Evolutionary conservation across 139 green algal species (phyloP).

Genomic region (Chlorella sp.): DNA sequence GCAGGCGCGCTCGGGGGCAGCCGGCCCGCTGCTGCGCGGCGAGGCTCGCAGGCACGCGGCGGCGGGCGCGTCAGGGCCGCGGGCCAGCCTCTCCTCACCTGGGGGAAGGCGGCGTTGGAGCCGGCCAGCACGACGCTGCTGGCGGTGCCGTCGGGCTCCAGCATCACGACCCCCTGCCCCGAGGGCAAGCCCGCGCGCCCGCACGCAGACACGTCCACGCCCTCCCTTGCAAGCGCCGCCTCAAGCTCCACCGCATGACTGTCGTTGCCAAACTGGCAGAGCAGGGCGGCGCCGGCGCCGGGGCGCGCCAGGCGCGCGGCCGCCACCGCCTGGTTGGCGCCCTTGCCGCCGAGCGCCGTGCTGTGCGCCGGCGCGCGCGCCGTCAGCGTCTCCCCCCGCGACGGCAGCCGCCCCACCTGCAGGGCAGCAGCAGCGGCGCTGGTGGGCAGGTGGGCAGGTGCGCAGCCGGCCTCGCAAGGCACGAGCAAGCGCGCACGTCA

Average conservation of each 20-base stretch:
- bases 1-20: no score
- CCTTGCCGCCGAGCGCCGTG: slow-evolving; percentile 49
- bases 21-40: no score
- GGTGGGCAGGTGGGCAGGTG: no score
- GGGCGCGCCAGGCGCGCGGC: slow-evolving; percentile 35
- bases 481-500: no score
- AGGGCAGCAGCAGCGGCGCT: no score
- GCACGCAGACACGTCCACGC: slow-evolving; percentile 49
- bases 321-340: slow-evolving; percentile 72
- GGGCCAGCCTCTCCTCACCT: slow-evolving; percentile 19
- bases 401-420: slow-evolving; percentile 36
- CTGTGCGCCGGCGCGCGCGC: slow-evolving; percentile 7
- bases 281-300: slow-evolving; percentile 23
- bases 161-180: slow-evolving; percentile 69
- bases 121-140: slow-evolving; percentile 71
- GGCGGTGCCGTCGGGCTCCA: slow-evolving; percentile 61
- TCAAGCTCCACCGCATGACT: slow-evolving; percentile 38
- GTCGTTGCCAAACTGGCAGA: slow-evolving; percentile 63
- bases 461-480: no score
- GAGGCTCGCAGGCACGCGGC: no score
- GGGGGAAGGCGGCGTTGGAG: slow-evolving; percentile 49
- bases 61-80: no score
- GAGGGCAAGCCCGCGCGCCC: slow-evolving; percentile 17
- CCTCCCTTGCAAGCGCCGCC: slow-evolving; percentile 36
- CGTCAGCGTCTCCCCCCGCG: slow-evolving; percentile 43